These are phyloP conservation scores for Candida albicans DNA, from an alignment of 1,139 yeast species.

Conservation along the genomic window DNA sequence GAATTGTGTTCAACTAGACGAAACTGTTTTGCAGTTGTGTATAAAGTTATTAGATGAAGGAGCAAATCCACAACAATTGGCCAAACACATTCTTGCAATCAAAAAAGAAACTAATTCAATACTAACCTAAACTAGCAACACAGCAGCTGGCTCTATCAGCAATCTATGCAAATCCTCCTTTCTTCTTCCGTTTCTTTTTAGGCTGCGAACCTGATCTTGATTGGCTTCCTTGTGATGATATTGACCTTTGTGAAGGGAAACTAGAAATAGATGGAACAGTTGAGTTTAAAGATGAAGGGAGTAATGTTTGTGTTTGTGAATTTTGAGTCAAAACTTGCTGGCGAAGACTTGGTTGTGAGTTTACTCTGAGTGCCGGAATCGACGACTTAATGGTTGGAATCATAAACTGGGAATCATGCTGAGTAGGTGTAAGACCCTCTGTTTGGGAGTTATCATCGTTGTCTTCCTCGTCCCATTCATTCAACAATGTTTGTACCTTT, in stretches of 20 bases:
- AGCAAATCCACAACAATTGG: slow-evolving; percentile 35
- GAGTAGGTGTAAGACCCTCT: not conserved
- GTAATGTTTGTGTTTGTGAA: slow-evolving; percentile 6
- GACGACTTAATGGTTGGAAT: slow-evolving; percentile 1
- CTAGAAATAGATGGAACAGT: not conserved
- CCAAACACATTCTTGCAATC: slow-evolving; percentile 26
- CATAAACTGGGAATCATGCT: slow-evolving; percentile 4
- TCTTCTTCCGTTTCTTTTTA: slow-evolving; percentile 26
- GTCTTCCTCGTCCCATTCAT: slow-evolving; percentile 27
- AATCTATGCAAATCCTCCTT: slow-evolving; percentile 26
- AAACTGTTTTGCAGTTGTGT: slow-evolving; percentile 33
- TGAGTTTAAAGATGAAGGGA: not conserved
- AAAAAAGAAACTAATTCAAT: slow-evolving; percentile 27
- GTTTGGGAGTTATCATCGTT: not conserved
- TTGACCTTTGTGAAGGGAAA: slow-evolving; percentile 5
- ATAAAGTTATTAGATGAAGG: slow-evolving; percentile 41
- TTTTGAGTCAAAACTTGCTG: slow-evolving; percentile 3
- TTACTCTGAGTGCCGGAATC: slow-evolving; percentile 1
- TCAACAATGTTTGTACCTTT: slow-evolving; percentile 23
- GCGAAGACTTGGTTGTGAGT: slow-evolving; percentile 6
- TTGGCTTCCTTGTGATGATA: slow-evolving; percentile 4
- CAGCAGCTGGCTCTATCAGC: not conserved
- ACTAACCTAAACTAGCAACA: slow-evolving; percentile 9
- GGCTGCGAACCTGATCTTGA: slow-evolving; percentile 10
- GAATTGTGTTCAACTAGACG: slow-evolving; percentile 28